Evolutionary conservation across 495 filamentous ascomycete species (phyloP), one percentile per base, ranked within the genome.

Genomic region (Pyrenula aspistea): DNA sequence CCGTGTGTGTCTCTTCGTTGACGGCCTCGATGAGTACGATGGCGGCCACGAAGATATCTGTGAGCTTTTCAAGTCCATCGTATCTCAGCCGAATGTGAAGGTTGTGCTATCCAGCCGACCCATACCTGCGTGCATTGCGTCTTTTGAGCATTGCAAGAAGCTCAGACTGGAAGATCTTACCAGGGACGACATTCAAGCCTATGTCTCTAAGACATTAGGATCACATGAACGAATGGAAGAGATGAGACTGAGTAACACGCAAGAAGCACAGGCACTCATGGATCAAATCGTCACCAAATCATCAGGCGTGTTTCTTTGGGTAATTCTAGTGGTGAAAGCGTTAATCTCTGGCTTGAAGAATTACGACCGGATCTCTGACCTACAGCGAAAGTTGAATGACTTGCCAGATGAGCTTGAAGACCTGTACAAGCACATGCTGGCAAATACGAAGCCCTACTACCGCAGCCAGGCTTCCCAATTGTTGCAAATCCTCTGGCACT

Each of bases 81-180:
- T 15, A 4, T 42, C 8, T 15, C 8, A 42, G 8, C 31, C 31
- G 4, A 4, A 15, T 4, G 57, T 79, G 53, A 80, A 79, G 53
- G n/a, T 73, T 10, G 80, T 77, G 55, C 56, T 77, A 1, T 76
- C 77, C 12, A 81, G 78, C 57, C 67, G 77, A 0, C 73, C 75
- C 0, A 76, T 68, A 70, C 63, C 67, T 51, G 66, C 67, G 0
- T 81, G 80, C 55, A 60, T 68, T 12, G 63, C 73, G 36, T 62
- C 60, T 0, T 78, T 78, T 0, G 23, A 51, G 10, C 19, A 31
- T 65, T 12, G 48, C 20, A 20, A 60, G 15, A 56, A 51, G 25
- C 36, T 42, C 4, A 42, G 31, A 42, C 31, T 42, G 31, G 59
- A 25, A 56, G 61, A 53, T 49, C 55, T 55, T 12, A 52, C 54